These are phyloP conservation scores for Wallacemonas rigidus DNA, from an alignment of 208 protist species.

Conservation along the genomic window DNA sequence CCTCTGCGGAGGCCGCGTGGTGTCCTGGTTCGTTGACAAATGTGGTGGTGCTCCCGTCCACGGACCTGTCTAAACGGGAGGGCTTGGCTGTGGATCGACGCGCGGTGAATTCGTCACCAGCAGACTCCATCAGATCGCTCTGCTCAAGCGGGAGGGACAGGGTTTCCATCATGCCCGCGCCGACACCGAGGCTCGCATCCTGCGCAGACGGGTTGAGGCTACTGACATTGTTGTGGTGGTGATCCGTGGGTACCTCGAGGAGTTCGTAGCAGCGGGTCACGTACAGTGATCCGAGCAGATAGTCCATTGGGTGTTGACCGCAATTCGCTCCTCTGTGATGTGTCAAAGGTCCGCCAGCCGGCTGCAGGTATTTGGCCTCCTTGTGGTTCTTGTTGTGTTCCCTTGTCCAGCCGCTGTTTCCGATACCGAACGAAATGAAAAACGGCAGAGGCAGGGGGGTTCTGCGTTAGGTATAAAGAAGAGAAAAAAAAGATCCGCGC, in stretches of 20 bases:
- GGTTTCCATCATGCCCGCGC: neutral
- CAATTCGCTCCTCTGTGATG: too few species aligned
- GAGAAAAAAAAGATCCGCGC: too few species aligned
- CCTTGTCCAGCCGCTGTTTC: too few species aligned
- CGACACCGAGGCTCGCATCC: constrained; percentile 1
- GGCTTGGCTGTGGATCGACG: constrained; percentile 12
- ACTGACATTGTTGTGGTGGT: constrained; percentile 12
- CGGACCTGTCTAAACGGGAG: neutral
- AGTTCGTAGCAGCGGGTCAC: constrained; percentile 43
- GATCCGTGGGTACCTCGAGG: constrained; percentile 17
- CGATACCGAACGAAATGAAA: too few species aligned
- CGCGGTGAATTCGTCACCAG: constrained; percentile 8
- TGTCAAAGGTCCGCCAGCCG: too few species aligned
- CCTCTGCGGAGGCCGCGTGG: neutral
- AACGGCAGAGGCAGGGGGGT: too few species aligned
- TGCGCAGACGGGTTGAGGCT: constrained; percentile 10
- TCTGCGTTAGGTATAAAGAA: too few species aligned
- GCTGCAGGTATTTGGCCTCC: too few species aligned
- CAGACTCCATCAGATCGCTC: constrained; percentile 9
- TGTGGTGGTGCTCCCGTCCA: neutral
- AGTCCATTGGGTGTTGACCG: constrained; percentile 34
- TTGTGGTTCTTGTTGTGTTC: too few species aligned
- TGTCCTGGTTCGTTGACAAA: too few species aligned
- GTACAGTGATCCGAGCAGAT: constrained; percentile 39
- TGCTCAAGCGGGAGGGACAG: constrained; percentile 3